Evolutionary conservation across 148 eudicot genomes (phyloP).

Genomic region (Hydrangea macrophylla): DNA sequence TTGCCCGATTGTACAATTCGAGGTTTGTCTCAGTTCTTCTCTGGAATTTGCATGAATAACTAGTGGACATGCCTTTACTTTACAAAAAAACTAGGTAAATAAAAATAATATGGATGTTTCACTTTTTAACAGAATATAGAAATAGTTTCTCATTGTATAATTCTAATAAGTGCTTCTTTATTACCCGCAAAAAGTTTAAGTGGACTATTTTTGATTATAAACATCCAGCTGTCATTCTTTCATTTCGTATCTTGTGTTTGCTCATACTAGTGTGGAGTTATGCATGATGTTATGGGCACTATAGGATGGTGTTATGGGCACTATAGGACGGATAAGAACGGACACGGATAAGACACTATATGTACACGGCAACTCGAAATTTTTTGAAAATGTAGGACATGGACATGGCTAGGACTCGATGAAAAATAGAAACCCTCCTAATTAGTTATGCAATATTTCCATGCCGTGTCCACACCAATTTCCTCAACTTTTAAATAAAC

Average conservation of each 20-base stretch:
- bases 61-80: background rate
- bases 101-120: background rate
- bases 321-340: too few species aligned
- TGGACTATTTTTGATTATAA: background rate
- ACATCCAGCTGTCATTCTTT: background rate
- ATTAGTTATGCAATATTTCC: too few species aligned
- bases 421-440: too few species aligned
- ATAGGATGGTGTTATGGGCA: too few species aligned
- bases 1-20: conserved; percentile 76
- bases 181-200: background rate
- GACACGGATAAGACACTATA: too few species aligned
- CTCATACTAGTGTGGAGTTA: background rate
- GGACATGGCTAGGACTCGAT: background rate
- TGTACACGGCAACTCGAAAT: too few species aligned
- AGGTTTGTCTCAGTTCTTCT: conserved; percentile 47
- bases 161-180: background rate
- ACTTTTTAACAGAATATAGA: background rate
- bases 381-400: background rate
- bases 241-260: background rate
- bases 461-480: too few species aligned
- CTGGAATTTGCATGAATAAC: background rate
- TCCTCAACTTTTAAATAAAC: too few species aligned
- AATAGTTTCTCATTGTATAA: background rate
- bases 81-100: background rate
- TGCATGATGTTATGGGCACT: background rate